Percentiles rank a stretch among this genome's conserved stretches.
These are phyloP conservation scores for Phlyctochytrium planicorne DNA, from an alignment of 192 early-diverging fungal genomes.

Conservation along the genomic window DNA sequence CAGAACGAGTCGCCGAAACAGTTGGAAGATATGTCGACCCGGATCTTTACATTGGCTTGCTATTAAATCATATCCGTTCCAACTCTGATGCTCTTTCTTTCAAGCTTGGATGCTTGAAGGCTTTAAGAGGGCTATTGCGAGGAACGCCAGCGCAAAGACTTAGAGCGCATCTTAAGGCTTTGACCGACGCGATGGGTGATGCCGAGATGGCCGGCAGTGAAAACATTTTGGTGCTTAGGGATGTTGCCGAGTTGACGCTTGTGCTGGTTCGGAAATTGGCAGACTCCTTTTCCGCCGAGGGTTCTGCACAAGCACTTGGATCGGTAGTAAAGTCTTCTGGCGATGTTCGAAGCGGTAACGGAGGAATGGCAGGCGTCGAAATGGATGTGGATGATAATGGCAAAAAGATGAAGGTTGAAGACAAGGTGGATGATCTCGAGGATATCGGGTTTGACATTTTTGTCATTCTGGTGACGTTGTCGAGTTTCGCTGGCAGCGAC, in stretches of 20 bases:
- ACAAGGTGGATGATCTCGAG: slow-evolving; percentile 13
- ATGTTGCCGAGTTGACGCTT: slow-evolving; percentile 32
- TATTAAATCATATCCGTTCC: slow-evolving; percentile 31
- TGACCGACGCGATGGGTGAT: slow-evolving; percentile 34
- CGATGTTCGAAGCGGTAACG: no score
- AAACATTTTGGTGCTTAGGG: slow-evolving; percentile 34
- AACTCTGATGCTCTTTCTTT: slow-evolving; percentile 37
- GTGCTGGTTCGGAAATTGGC: slow-evolving; percentile 32
- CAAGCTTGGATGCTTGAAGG: slow-evolving; percentile 43
- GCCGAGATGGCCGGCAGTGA: slow-evolving; percentile 43
- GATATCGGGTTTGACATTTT: slow-evolving; percentile 35
- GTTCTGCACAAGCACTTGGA: slow-evolving; percentile 1
- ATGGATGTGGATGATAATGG: no score
- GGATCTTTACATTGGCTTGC: slow-evolving; percentile 34
- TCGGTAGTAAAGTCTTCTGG: slow-evolving; percentile 2
- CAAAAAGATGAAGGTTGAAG: background rate
- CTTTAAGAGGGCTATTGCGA: slow-evolving; percentile 32
- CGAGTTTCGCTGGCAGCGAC: slow-evolving; percentile 32
- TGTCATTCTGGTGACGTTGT: slow-evolving; percentile 29
- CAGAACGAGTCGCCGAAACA: slow-evolving; percentile 26
- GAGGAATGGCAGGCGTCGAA: no score
- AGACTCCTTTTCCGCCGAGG: no score
- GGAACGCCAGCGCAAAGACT: slow-evolving; percentile 31
- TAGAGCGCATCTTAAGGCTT: background rate
- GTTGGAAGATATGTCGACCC: slow-evolving; percentile 50